A percentile compares a stretch with the other conserved stretches of the same genome.
phyloP scores from a whole-genome alignment of 2,329 filamentous ascomycete species.

The Xylaria sp. region DNA sequence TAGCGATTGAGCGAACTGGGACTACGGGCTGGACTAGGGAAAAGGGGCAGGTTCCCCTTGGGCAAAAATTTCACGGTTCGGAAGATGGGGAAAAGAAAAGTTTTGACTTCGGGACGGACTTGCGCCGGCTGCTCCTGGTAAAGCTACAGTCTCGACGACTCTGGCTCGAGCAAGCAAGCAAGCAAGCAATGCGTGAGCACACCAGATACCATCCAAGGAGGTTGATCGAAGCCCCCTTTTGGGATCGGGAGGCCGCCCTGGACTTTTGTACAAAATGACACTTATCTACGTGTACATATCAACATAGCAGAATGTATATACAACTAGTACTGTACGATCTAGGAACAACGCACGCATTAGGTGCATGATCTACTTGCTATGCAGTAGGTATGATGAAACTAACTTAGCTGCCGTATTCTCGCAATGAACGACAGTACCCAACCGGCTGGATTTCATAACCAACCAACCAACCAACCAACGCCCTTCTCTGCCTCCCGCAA shows the following conservation, averaged over 20 bases:
- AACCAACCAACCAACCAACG: background rate
- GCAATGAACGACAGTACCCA: background rate
- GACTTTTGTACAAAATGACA: slow-evolving; percentile 26
- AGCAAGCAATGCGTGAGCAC: slow-evolving; percentile 8
- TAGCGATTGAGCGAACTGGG: slow-evolving; percentile 2
- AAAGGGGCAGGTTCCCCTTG: slow-evolving; percentile 26
- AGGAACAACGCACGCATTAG: background rate
- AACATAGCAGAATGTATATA: slow-evolving; percentile 28
- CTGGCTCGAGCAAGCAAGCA: slow-evolving; percentile 11
- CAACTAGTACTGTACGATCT: background rate
- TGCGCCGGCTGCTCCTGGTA: slow-evolving; percentile 27
- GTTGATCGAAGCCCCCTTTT: background rate
- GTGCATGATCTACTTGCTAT: background rate
- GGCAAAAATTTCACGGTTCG: slow-evolving; percentile 12
- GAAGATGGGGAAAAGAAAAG: slow-evolving; percentile 3
- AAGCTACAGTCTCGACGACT: slow-evolving; percentile 35
- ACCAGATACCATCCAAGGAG: slow-evolving; percentile 22
- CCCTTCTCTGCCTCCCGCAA: slow-evolving; percentile 1
- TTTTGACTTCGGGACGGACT: background rate
- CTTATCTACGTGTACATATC: slow-evolving; percentile 28
- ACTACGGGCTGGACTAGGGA: background rate
- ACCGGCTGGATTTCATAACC: background rate
- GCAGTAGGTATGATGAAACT: slow-evolving; percentile 1
- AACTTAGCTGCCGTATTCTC: background rate
- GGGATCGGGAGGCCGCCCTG: slow-evolving; percentile 19